phyloP scores from a whole-genome alignment of 2,329 filamentous ascomycete genomes.

The Penicillium thymicola region DNA sequence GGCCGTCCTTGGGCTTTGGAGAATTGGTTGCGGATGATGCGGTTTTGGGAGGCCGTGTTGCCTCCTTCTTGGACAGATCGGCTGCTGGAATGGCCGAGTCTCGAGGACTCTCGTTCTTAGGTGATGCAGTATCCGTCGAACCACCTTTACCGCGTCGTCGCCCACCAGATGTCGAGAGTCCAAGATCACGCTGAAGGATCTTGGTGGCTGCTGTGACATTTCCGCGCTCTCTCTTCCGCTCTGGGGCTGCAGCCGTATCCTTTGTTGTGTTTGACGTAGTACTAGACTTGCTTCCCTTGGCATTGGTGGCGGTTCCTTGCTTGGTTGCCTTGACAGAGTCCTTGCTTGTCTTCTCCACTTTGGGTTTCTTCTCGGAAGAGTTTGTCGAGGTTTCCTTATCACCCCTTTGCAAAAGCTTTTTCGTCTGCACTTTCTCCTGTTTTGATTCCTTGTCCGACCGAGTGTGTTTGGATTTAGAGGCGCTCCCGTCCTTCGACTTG shows the following conservation, averaged over 20 bases:
- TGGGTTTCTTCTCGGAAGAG: slow-evolving; percentile 37
- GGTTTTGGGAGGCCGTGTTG: slow-evolving; percentile 19
- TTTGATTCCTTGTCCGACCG: slow-evolving; percentile 41
- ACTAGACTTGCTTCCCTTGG: slow-evolving; percentile 39
- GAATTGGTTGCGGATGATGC: slow-evolving; percentile 8
- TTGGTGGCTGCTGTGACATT: slow-evolving; percentile 53
- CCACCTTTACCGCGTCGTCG: slow-evolving; percentile 39
- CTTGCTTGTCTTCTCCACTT: slow-evolving; percentile 57
- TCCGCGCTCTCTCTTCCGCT: slow-evolving; percentile 54
- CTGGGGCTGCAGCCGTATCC: slow-evolving; percentile 33
- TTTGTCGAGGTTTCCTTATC: slow-evolving; percentile 33
- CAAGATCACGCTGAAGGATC: slow-evolving; percentile 62
- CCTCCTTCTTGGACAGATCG: slow-evolving; percentile 24
- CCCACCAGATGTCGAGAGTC: slow-evolving; percentile 48
- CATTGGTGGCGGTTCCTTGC: slow-evolving; percentile 24
- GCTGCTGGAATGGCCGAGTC: slow-evolving; percentile 8
- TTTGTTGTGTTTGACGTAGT: slow-evolving; percentile 27
- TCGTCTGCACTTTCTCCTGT: slow-evolving; percentile 40
- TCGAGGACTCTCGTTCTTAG: slow-evolving; percentile 23
- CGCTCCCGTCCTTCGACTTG: slow-evolving; percentile 61
- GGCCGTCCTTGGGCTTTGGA: slow-evolving; percentile 23
- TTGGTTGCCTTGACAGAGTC: slow-evolving; percentile 59
- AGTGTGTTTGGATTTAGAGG: slow-evolving; percentile 41
- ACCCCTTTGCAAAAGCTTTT: slow-evolving; percentile 41
- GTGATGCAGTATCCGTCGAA: slow-evolving; percentile 23